Conservation (phyloP, 2,329 filamentous ascomycete species). For the Ophiostoma sp. region DNA sequence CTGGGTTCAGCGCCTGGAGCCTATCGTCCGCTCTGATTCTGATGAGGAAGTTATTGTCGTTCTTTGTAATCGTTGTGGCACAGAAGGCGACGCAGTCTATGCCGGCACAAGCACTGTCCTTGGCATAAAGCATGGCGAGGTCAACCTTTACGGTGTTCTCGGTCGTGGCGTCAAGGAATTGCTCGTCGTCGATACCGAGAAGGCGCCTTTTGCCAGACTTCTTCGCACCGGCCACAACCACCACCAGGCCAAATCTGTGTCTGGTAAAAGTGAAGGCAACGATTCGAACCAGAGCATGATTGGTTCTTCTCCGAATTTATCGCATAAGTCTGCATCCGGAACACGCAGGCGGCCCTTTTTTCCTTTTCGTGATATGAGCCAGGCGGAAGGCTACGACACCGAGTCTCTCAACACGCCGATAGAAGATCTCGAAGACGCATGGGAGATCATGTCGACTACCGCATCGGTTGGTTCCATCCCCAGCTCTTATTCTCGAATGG, state of each 20-base stretch:
- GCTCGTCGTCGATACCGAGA: slow-evolving; percentile 64
- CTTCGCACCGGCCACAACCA: slow-evolving; percentile 37
- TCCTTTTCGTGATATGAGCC: not conserved
- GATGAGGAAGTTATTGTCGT: slow-evolving; percentile 66
- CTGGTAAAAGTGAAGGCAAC: not conserved
- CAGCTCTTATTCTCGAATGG: not conserved
- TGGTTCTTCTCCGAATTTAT: not conserved
- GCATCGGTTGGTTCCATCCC: not conserved
- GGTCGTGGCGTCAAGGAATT: slow-evolving; percentile 70
- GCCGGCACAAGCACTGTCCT: slow-evolving; percentile 73
- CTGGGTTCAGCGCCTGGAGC: slow-evolving; percentile 71
- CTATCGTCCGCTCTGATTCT: slow-evolving; percentile 54
- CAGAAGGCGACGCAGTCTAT: slow-evolving; percentile 66
- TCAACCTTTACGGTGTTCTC: slow-evolving; percentile 68
- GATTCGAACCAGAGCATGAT: not conserved
- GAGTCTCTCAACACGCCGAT: not conserved
- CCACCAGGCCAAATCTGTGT: not conserved
- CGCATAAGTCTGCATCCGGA: not conserved
- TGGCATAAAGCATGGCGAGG: slow-evolving; percentile 63
- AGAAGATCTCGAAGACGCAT: not conserved
- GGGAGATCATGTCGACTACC: not conserved
- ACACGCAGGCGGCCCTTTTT: not conserved
- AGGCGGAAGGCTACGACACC: not conserved
- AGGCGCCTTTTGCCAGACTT: slow-evolving; percentile 48
- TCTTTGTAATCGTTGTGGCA: slow-evolving; percentile 69